Conservation (phyloP, 169 alveolate genomes). For the Neospora caninum region DNA sequence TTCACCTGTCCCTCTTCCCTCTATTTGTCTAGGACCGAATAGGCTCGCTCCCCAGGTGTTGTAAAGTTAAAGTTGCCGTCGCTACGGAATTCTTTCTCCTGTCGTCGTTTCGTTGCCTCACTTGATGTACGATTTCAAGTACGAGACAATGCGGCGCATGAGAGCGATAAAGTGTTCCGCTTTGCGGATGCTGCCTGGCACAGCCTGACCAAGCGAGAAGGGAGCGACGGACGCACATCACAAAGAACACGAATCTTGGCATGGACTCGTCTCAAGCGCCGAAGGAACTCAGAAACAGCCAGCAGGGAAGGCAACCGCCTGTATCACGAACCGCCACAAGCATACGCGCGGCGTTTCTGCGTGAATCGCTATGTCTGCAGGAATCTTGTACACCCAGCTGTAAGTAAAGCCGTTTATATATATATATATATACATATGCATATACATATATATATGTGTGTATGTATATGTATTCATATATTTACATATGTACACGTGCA, state of each 20-base stretch:
- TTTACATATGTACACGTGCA: not conserved
- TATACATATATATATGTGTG: not conserved
- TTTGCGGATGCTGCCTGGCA: slow-evolving; percentile 94
- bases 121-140: slow-evolving; percentile 87
- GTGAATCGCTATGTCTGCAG: too few species aligned
- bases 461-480: not conserved
- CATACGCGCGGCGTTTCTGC: too few species aligned
- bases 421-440: not conserved
- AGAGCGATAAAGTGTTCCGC: slow-evolving; percentile 93
- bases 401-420: not conserved
- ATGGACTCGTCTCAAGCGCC: too few species aligned
- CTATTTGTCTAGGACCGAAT: too few species aligned
- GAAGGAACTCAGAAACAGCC: too few species aligned
- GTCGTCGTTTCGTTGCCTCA: not conserved
- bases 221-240: not conserved
- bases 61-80: too few species aligned
- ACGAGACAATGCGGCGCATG: slow-evolving; percentile 89
- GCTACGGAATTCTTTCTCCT: not conserved
- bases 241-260: not conserved
- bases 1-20: too few species aligned
- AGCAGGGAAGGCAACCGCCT: too few species aligned
- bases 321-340: too few species aligned
- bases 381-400: too few species aligned
- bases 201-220: slow-evolving; percentile 41
- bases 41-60: too few species aligned